phyloP scores from a whole-genome alignment of 2,329 filamentous ascomycete species.

The Colletotrichum chrysophilum region DNA sequence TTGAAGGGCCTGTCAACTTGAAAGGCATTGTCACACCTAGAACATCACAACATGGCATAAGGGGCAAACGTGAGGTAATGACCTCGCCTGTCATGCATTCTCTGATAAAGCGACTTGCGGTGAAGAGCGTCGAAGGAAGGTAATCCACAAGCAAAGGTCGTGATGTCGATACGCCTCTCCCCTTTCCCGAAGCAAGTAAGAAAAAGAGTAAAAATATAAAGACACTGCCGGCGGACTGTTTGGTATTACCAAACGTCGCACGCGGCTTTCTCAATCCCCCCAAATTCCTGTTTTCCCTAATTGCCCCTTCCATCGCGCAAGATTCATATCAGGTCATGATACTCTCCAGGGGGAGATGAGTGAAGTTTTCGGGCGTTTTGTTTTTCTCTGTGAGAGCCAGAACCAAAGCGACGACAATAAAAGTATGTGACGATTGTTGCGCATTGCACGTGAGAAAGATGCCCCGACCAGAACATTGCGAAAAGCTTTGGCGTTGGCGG shows the following conservation, averaged over 20 bases:
- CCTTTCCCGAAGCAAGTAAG: conserved; percentile 2
- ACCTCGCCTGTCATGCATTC: conserved; percentile 20
- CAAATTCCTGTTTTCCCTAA: conserved; percentile 13
- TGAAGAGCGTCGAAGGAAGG: conserved; percentile 20
- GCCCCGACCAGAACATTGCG: conserved; percentile 16
- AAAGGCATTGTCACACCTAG: no score
- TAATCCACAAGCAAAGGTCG: conserved; percentile 20
- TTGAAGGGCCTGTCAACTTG: no score
- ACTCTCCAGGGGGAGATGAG: conserved; percentile 22
- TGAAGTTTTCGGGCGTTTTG: conserved; percentile 22
- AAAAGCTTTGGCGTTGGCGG: conserved; percentile 14
- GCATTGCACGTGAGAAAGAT: conserved; percentile 3
- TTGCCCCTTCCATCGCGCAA: conserved; percentile 21
- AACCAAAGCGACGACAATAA: conserved; percentile 17
- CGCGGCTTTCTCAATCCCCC: conserved; percentile 15
- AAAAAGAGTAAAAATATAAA: conserved; percentile 7
- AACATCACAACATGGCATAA: background rate
- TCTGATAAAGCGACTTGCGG: conserved; percentile 19
- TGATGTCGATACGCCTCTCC: conserved; percentile 17
- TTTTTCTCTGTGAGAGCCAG: conserved; percentile 10
- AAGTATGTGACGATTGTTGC: background rate
- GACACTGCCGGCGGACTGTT: conserved; percentile 2
- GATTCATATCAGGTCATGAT: conserved; percentile 24
- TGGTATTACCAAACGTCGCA: background rate
- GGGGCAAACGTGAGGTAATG: background rate